phyloP scores from a whole-genome alignment of 495 filamentous ascomycete genomes.

The Lindgomyces ingoldianus region DNA sequence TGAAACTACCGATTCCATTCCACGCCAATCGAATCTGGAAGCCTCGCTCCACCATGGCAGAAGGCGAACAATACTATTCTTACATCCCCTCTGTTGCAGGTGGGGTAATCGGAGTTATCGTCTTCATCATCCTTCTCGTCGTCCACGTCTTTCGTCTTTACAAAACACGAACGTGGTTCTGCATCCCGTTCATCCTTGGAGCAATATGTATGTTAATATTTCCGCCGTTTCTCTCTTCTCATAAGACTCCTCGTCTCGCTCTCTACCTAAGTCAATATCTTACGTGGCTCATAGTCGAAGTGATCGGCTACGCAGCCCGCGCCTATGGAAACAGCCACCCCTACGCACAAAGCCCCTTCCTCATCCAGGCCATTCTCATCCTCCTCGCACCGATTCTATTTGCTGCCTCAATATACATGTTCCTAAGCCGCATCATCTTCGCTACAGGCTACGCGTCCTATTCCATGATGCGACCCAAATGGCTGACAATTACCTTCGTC shows the following conservation, averaged over 20 bases:
- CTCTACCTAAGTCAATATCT: neutral
- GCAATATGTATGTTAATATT: constrained; percentile 11
- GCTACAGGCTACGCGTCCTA: constrained; percentile 20
- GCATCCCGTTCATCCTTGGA: constrained; percentile 20
- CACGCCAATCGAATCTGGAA: neutral
- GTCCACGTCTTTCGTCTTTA: constrained; percentile 6
- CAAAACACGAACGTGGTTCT: constrained; percentile 25
- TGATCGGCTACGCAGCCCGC: constrained; percentile 27
- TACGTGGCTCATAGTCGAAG: constrained; percentile 14
- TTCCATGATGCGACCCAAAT: constrained; percentile 32
- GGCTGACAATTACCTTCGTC: constrained; percentile 45
- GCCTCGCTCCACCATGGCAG: neutral
- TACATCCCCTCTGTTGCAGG: constrained; percentile 15
- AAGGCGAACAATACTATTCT: constrained; percentile 3
- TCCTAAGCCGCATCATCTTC: constrained; percentile 40
- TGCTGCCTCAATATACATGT: constrained; percentile 46
- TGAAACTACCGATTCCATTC: neutral
- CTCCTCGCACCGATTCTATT: constrained; percentile 41
- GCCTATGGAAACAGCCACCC: constrained; percentile 1
- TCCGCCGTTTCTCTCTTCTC: no score
- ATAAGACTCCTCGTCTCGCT: no score
- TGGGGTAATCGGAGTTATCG: neutral
- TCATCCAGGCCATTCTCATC: constrained; percentile 40
- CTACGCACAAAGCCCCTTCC: constrained; percentile 31
- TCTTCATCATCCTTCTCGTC: constrained; percentile 3